A percentile compares a stretch with the other conserved stretches of the same genome.
Conservation (phyloP, 305 asterid species). For the Salvia sclarea region DNA sequence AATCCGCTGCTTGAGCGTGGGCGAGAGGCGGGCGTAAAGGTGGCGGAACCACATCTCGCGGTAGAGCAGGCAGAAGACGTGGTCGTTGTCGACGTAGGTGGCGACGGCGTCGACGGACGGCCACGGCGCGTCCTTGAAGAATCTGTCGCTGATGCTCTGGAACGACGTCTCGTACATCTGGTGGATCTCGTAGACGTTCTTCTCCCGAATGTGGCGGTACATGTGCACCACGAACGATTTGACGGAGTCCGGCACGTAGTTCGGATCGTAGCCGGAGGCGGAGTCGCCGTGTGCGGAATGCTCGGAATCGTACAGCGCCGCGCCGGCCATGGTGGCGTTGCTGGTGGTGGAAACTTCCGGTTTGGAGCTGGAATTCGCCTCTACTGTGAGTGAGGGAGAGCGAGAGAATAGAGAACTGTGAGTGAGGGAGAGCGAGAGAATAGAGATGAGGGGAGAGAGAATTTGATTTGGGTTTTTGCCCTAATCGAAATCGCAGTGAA, state of each 20-base stretch:
- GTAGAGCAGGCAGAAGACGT: conserved; percentile 85
- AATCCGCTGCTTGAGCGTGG: conserved; percentile 76
- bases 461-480: conserved; percentile 31
- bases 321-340: conserved; percentile 39
- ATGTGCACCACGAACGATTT: conserved; percentile 81
- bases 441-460: neutral
- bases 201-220: conserved; percentile 91
- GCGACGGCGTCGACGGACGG: conserved; percentile 91
- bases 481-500: conserved; percentile 23
- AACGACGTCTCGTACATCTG: conserved; percentile 92
- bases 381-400: neutral
- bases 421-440: neutral
- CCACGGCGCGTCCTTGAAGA: conserved; percentile 90
- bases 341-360: conserved; percentile 20
- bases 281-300: conserved; percentile 37
- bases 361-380: neutral
- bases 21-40: conserved; percentile 78
- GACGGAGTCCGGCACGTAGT: conserved; percentile 86
- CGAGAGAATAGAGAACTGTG: neutral
- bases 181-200: conserved; percentile 90
- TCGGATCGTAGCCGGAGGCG: conserved; percentile 63
- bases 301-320: conserved; percentile 42
- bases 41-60: conserved; percentile 98
- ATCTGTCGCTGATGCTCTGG: conserved; percentile 82
- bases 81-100: conserved; percentile 80